Base-by-base conservation (phyloP, 208 protist genomes). In the Trypanosoma boissoni region DNA sequence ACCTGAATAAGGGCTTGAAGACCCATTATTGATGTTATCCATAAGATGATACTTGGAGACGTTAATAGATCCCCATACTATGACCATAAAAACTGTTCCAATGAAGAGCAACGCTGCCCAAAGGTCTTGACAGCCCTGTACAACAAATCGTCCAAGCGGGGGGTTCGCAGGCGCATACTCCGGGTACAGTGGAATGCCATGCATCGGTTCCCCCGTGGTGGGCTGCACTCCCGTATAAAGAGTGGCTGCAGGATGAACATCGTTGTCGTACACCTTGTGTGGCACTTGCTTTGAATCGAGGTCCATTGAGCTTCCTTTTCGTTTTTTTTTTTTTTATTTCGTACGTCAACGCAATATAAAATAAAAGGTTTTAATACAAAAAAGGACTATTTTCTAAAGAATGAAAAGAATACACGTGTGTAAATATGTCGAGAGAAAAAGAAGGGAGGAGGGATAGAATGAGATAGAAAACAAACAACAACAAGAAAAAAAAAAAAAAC, bases 31-130 rank as follows among this genome's bases (percentile, higher is more conserved):
- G n/a, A n/a, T n/a, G n/a, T n/a, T n/a, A 2, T 23, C 0, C 24
- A 62, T 29, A 37, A 71, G 45, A 37, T 61, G 63, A 64, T 83
- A 85, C 10, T 62, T 68, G 39, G 53, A 44, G n/a, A 76, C 12
- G 54, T 80, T 78, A 28, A 85, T 65, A 37, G 83, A 71, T 55
- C 79, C 79, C 72, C 69, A 90, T 12, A 76, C 58, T 27, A 90
- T 45, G 16, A 71, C 71, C 31, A 82, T 74, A 46, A 86, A 18
- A 2, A 87, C 49, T 21, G 80, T 44, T 9, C 65, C 21, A 41
- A 71, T 37, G 27, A 88, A 92, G 27, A 78, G 39, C 4, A 79
- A 48, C 24, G 68, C 72, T 6, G 81, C 81, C 78, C 80, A 86
- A 23, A 89, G 51, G 62, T 92, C 85, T 7, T 73, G 62, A 62